phyloP scores from a whole-genome alignment of 306 rosid genomes.

The Ormosia emarginata region DNA sequence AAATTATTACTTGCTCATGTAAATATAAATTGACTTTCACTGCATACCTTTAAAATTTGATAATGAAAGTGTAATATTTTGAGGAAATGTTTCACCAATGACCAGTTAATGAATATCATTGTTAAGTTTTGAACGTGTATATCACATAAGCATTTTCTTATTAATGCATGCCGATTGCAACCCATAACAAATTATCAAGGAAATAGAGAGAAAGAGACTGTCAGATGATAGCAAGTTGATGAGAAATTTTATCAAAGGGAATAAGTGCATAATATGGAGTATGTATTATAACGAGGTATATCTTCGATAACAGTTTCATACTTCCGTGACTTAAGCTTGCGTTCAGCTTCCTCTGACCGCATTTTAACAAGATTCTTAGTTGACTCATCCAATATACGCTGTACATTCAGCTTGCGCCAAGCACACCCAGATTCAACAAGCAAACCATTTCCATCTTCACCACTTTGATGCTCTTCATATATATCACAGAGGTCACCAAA shows the following conservation, averaged over 20 bases:
- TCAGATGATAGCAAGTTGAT: neutral
- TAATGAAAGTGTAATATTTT: neutral
- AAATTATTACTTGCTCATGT: neutral
- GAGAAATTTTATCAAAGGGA: slow-evolving; percentile 6
- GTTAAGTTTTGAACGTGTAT: neutral
- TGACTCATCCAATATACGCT: slow-evolving; percentile 89
- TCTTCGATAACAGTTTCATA: slow-evolving; percentile 30
- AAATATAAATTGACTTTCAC: neutral
- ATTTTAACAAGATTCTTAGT: slow-evolving; percentile 70
- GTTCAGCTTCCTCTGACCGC: slow-evolving; percentile 90
- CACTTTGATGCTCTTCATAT: slow-evolving; percentile 74
- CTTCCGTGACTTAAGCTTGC: slow-evolving; percentile 72
- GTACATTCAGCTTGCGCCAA: slow-evolving; percentile 93
- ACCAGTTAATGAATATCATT: neutral
- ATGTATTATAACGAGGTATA: neutral
- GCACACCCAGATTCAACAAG: slow-evolving; percentile 91
- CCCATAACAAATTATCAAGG: slow-evolving; percentile 9
- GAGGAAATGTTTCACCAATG: neutral
- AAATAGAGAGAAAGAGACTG: neutral
- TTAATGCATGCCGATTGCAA: neutral
- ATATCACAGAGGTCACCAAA: slow-evolving; percentile 81
- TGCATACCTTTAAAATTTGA: neutral
- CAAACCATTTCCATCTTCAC: slow-evolving; percentile 77
- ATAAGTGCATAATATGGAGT: neutral
- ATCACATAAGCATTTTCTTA: neutral